Evolutionary conservation across 2,329 filamentous ascomycete genomes (phyloP), one percentile per base, ranked within the genome.

Genomic region (Pseudogymnoascus sp.): DNA sequence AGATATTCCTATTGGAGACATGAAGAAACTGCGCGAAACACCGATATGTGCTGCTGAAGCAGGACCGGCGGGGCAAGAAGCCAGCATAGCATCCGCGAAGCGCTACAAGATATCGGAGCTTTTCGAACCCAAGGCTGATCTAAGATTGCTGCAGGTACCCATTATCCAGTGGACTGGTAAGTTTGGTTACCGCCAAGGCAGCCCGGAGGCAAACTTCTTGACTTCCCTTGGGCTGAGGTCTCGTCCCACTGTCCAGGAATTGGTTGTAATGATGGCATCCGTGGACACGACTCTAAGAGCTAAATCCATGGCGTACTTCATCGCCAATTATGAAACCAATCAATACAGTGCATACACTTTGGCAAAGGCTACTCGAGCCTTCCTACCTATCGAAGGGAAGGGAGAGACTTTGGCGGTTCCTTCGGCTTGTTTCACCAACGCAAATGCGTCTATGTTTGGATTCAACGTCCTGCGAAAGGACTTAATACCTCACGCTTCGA

Each of bases 1-100:
- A 59, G 94, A 99, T 67, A 97, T 99, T 63, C 94, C 94, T 0
- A 74, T 76, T 8, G 86, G 87, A 58, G 94, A 99, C 71, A 82
- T 97, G 60, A 85, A 84, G 65, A 89, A 88, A 69, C 80, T 99
- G 22, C 87, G 82, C 61, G 82, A 86, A 57, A 91, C 91, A 0
- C 85, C 84, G 9, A 90, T 97, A 43, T 93, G 92, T 68, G 90
- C 91, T 8, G 89, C 89, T 2, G 91, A 95, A 71, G 78, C 78
- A 57, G 82, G 82, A 0, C 78, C 82, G 0, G 68, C 70, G 39
- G 81, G 81, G 43, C 72, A 82, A 66, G 83, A 88, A 66, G 73
- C 78, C 1, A 79, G 78, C 3, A 75, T 80, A 65, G 78, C 77
- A 43, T 80, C 78, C 2, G 68, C 76, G 9, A 78, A 78, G 59